Base-by-base conservation (phyloP, 129 eudicot genomes). In the Smallanthus sonchifolius region DNA sequence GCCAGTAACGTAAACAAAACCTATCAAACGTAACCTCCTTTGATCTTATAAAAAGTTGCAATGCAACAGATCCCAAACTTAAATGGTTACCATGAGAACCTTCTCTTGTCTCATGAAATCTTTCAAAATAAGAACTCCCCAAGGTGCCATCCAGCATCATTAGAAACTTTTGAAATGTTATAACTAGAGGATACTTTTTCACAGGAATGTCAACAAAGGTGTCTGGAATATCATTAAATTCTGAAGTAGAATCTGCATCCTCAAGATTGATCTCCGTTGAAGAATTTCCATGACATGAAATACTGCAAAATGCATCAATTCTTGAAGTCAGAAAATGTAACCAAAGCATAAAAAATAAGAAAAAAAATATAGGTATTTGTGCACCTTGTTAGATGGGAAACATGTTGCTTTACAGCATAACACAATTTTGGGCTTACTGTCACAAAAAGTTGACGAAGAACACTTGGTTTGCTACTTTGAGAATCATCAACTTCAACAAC, bases 361-460 rank as follows among this genome's bases (percentile, higher is more conserved):
- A 6, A 14, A 5, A n/a, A 37, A n/a, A 30, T 13, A 28, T 0
- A 15, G 6, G 16, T 28, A 54, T 30, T 44, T 75, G 57, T 59
- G 34, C 9, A 91, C 97, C 96, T 88, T 83, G 77, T 83, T 28
- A 88, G 76, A 7, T 85, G 87, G 10, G 91, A 79, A 40, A 91
- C 85, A 52, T 88, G 92, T 35, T 86, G 82, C 75, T 85, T 91
- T 30, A 91, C 84, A 47, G 92, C 92, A 67, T 83, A 78, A 74
- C 91, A 91, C 54, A 91, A 75, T 72, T 81, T 88, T 8, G 96
- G 96, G 61, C 97, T 91, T 1, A 91, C 97, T 13, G 97, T 86
- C 74, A 91, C 96, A 80, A 91, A 91, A n/a, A 91, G 86, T 78
- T 88, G 97, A n/a, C 61, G 90, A 15, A 91, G 56, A 5, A 75